phyloP scores from a whole-genome alignment of 306 rosid species.

The Dryas drummondii region DNA sequence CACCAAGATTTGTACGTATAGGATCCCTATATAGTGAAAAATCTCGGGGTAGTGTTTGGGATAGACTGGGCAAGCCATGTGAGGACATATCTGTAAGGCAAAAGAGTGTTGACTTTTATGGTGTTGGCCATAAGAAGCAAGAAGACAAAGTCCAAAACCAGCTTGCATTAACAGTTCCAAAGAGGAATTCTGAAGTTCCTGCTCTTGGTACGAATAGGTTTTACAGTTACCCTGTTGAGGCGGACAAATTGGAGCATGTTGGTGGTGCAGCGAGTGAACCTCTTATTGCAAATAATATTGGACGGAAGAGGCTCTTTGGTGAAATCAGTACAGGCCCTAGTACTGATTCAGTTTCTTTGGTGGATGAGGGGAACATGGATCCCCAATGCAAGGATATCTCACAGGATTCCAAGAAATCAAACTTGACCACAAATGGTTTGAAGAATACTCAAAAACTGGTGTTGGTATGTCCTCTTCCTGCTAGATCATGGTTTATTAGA shows the following conservation, averaged over 20 bases:
- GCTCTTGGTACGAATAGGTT: not conserved
- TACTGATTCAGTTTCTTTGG: constrained; percentile 15
- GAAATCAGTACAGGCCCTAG: constrained; percentile 12
- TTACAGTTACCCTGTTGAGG: constrained; percentile 3
- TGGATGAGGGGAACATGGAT: constrained; percentile 9
- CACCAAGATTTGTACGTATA: not conserved
- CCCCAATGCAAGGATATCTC: constrained; percentile 6
- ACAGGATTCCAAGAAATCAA: constrained; percentile 18
- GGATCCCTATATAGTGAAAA: not conserved
- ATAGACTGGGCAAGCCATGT: constrained; percentile 32
- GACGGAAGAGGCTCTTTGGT: constrained; percentile 32
- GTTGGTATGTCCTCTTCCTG: constrained; percentile 7
- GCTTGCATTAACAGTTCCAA: not conserved
- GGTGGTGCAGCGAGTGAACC: constrained; percentile 4
- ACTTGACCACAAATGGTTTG: constrained; percentile 14
- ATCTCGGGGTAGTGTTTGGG: constrained; percentile 31
- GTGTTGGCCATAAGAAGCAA: constrained; percentile 5
- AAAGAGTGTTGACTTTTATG: not conserved
- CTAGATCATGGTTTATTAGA: constrained; percentile 1
- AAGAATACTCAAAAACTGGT: constrained; percentile 4
- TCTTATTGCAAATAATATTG: constrained; percentile 13
- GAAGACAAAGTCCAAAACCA: not conserved
- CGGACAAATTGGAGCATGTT: constrained; percentile 1
- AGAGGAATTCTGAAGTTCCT: constrained; percentile 14
- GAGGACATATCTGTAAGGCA: constrained; percentile 11